Evolutionary conservation across 2,329 filamentous ascomycete species (phyloP).

Genomic region (Trichoderma afroharzianum): DNA sequence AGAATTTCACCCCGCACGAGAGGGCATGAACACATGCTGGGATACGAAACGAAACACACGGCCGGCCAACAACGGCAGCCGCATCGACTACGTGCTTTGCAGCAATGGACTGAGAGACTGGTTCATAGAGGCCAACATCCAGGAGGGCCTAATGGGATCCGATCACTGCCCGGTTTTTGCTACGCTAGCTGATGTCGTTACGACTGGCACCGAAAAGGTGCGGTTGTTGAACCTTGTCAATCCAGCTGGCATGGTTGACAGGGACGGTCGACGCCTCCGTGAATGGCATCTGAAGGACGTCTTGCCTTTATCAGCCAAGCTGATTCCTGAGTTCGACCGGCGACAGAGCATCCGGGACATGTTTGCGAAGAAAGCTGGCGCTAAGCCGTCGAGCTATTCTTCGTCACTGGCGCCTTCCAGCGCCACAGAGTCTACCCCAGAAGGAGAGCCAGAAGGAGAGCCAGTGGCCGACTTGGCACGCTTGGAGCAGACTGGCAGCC

Average conservation of each 20-base stretch:
- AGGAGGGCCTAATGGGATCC: constrained; percentile 89
- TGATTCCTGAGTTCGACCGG: constrained; percentile 84
- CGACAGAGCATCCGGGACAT: constrained; percentile 87
- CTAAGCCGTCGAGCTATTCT: not conserved
- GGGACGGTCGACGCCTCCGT: constrained; percentile 59
- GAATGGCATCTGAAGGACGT: constrained; percentile 66
- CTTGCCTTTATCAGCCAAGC: constrained; percentile 71
- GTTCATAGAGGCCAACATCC: constrained; percentile 80
- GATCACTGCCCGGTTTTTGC: constrained; percentile 95
- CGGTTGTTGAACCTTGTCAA: constrained; percentile 74
- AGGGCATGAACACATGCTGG: constrained; percentile 97
- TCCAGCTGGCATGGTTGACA: constrained; percentile 64
- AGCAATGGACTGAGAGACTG: constrained; percentile 74
- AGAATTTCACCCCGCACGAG: constrained; percentile 71
- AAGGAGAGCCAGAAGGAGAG: not conserved
- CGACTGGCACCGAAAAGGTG: constrained; percentile 44
- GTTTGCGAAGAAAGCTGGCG: constrained; percentile 55
- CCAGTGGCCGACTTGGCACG: not conserved
- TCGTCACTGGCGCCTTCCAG: not conserved
- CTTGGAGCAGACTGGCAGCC: not conserved
- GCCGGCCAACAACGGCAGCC: constrained; percentile 87
- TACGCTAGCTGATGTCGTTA: constrained; percentile 62
- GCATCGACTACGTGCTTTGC: constrained; percentile 92
- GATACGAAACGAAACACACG: constrained; percentile 91
- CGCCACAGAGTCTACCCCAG: not conserved